These are phyloP conservation scores for Linnemannia zychae DNA, from an alignment of 192 early-diverging fungal species.

Conservation along the genomic window DNA sequence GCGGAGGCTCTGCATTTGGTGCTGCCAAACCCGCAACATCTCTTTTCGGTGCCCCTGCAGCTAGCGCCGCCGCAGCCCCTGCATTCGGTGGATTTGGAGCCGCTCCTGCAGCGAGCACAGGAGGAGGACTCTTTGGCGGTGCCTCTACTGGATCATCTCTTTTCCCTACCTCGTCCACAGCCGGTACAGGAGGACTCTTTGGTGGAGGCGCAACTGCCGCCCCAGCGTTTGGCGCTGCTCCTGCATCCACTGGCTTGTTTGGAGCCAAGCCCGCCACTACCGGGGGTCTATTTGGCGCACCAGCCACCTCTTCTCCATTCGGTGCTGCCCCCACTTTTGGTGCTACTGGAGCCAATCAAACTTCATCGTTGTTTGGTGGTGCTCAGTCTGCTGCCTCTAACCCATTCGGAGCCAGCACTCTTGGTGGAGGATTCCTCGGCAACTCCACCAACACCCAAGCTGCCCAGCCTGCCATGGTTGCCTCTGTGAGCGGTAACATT, in stretches of 20 bases:
- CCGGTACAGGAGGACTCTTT: conserved; percentile 44
- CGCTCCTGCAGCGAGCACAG: conserved; percentile 30
- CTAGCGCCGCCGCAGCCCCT: conserved; percentile 38
- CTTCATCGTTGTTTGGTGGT: conserved; percentile 32
- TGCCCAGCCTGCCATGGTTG: conserved; percentile 68
- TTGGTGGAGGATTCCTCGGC: conserved; percentile 59
- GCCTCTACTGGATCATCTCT: conserved; percentile 34
- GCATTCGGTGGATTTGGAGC: conserved; percentile 47
- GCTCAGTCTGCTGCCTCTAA: conserved; percentile 11
- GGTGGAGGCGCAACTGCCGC: conserved; percentile 42
- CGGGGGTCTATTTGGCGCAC: conserved; percentile 21
- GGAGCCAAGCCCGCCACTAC: conserved; percentile 35
- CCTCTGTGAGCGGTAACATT: conserved; percentile 86
- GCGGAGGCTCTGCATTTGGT: conserved; percentile 22
- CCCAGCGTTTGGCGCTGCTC: conserved; percentile 32
- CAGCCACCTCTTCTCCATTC: conserved; percentile 19
- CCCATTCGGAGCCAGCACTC: conserved; percentile 39
- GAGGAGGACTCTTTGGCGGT: conserved; percentile 59
- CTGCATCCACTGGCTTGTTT: conserved; percentile 30
- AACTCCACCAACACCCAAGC: conserved; percentile 57
- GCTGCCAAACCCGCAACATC: conserved; percentile 51
- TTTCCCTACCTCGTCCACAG: conserved; percentile 32
- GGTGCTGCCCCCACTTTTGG: conserved; percentile 34
- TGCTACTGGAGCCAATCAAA: conserved; percentile 4
- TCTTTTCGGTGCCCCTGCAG: conserved; percentile 54